Base-by-base conservation (phyloP, 345 rosid species). In the Erucastrum elatum region DNA sequence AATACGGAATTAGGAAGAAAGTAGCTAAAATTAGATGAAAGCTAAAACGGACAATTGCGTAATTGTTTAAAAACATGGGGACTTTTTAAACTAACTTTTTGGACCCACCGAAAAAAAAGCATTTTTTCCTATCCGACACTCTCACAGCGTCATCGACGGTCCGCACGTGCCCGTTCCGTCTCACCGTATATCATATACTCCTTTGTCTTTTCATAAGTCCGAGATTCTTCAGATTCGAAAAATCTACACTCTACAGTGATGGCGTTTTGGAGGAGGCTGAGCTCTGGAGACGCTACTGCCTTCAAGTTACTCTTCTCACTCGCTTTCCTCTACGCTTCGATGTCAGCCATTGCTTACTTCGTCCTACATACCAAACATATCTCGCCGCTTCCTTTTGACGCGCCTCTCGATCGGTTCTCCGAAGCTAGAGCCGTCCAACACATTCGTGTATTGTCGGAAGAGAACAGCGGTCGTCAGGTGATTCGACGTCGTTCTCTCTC, bases 361-460 rank as follows among this genome's bases (percentile, higher is more conserved):
- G 72, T 86, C 15, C 51, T 93, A 33, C 85, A 93, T 84, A 86
- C 82, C 85, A 89, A 86, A 83, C 84, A 87, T 66, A 72, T 95
- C 33, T 62, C 80, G 70, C 97, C 97, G 16, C 94, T 95, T 41
- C 90, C 76, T 8, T 16, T 72, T 33, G 88, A 91, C 84, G 97
- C 98, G 2, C 94, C 99, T 35, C 87, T 84, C 16, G 91, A 93
- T 82, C 96, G 91, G 2, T 95, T 95, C 86, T 91, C 99, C 64
- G 97, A 89, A 83, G 98, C 94, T 30, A 85, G 99, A 85, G 99
- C 99, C 44, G 66, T 95, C 44, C 84, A 90, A 46, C 99, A 93
- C 68, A 88, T 95, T 80, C 96, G 96, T 10, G 87, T 87, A 17
- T 84, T 93, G 71, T 68, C 93, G 0, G 82, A 85, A 31, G 93